Conservation (phyloP, 2,329 filamentous ascomycete species). For the Epichloe scottii region DNA sequence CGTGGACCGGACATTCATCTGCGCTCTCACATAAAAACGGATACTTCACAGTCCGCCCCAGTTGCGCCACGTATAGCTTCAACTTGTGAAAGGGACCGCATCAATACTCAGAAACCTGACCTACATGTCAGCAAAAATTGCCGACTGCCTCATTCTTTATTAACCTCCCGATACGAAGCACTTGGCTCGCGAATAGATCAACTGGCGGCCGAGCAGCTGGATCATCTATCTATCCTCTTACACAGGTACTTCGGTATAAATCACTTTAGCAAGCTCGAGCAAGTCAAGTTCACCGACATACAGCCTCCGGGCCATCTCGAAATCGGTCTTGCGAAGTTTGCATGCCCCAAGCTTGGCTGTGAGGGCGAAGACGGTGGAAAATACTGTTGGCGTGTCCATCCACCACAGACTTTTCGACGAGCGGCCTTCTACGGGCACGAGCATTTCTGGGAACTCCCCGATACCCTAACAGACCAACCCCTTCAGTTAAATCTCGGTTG, state of each 20-base stretch:
- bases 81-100: neutral
- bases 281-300: neutral
- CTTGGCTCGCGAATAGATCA: neutral
- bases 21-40: neutral
- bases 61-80: constrained; percentile 4
- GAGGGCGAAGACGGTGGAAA: neutral
- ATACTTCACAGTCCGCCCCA: neutral
- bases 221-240: neutral
- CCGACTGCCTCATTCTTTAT: neutral
- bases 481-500: neutral
- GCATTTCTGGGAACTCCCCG: neutral
- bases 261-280: neutral
- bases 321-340: neutral
- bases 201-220: neutral
- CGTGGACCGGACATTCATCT: neutral
- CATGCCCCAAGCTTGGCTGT: neutral
- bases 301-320: neutral
- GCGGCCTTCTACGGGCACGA: neutral
- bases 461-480: neutral
- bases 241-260: neutral
- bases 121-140: neutral
- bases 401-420: neutral
- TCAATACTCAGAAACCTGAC: neutral
- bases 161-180: neutral
- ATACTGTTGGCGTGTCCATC: neutral